Percentiles rank a stretch among this genome's conserved stretches.
Conservation (phyloP, 1,139 yeast genomes). For the Yamadazyma oceani region DNA sequence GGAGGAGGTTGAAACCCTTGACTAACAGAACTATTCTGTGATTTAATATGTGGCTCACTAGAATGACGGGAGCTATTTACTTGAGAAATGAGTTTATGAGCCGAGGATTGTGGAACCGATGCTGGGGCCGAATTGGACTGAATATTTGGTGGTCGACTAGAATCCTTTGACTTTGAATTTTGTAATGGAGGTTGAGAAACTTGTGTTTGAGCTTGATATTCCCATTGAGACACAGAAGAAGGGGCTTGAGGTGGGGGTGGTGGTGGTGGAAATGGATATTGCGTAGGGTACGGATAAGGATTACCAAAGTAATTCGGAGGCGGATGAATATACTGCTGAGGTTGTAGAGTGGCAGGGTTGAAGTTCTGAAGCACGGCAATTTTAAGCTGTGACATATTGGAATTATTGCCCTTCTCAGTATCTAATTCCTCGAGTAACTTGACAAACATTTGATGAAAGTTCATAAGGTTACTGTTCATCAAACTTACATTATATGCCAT, state of each 20-base stretch:
- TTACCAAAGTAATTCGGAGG: slow-evolving; percentile 6
- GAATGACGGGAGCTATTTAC: not conserved
- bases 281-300: slow-evolving; percentile 13
- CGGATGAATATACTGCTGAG: not conserved
- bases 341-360: slow-evolving; percentile 5
- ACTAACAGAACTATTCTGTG: slow-evolving; percentile 1
- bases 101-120: slow-evolving; percentile 10
- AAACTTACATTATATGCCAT: not conserved
- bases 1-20: not conserved
- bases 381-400: not conserved
- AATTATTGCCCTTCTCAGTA: not conserved
- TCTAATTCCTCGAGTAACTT: not conserved
- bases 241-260: slow-evolving; percentile 7
- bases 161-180: slow-evolving; percentile 8
- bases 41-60: slow-evolving; percentile 1
- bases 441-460: not conserved
- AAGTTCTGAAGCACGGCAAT: not conserved
- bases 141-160: slow-evolving; percentile 8
- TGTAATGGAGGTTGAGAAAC: no score
- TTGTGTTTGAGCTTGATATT: not conserved
- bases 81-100: not conserved
- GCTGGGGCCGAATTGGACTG: slow-evolving; percentile 13
- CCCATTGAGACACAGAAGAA: slow-evolving; percentile 7
- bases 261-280: slow-evolving; percentile 12
- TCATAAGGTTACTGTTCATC: not conserved